Base-by-base conservation (phyloP, 192 early-diverging fungal species). In the Funneliformis geosporum region DNA sequence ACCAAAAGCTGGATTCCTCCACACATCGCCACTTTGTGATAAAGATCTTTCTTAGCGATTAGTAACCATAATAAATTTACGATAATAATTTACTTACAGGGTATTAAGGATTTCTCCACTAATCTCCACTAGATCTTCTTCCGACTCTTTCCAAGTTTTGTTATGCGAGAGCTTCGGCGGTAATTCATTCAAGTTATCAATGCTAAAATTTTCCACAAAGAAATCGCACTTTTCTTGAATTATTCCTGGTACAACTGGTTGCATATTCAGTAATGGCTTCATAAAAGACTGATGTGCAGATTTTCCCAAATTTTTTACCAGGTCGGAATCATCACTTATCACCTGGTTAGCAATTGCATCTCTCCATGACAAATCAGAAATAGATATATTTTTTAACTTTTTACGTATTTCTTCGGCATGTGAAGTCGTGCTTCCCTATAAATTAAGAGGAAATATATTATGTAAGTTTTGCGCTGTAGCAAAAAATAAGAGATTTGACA, bases 121-220 rank as follows among this genome's bases (percentile, higher is more conserved):
- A 47, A 72, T 46, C 44, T 47, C 14, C 10, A 18, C 4, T 28
- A 72, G n/a, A 21, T 18, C 43, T 43, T 72, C 43, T 2, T 72
- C 25, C 5, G 7, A 16, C 42, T 72, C 43, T 4, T 27, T 72
- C 18, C 70, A 72, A 44, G 70, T 72, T 25, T 27, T 47, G 42
- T 47, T 72, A 71, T 71, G 69, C 21, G 40, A 27, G 21, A 43
- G 25, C 25, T 46, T 42, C 16, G 11, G 70, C n/a, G 21, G 43
- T 46, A 72, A 72, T 43, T 5, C 11, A 4, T 72, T 40, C 21
- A 50, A 11, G 7, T 46, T 46, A 72, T 46, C 70, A 47, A 43
- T 46, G n/a, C 42, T 8, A 50, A 72, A 72, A 72, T 50, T 50
- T 72, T 72, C 18, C 11, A 46, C 43, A 72, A 72, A 72, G 5